Percentiles rank a stretch among this genome's conserved stretches.
Conservation (phyloP, 768 basidiomycete genomes). For the Collybiopsis luxurians region DNA sequence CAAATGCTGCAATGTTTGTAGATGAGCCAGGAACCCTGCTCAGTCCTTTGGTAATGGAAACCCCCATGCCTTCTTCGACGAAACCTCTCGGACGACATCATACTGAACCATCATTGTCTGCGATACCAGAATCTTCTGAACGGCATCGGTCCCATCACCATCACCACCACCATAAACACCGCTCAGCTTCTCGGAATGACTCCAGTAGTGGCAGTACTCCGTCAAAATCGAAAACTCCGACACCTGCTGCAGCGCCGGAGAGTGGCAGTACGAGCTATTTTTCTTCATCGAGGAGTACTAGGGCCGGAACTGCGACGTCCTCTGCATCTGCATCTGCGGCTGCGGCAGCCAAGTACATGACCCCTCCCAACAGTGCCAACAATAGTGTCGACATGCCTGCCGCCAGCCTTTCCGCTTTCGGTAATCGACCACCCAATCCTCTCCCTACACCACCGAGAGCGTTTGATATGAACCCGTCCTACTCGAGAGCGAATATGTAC, state of each 20-base stretch:
- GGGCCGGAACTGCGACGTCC: not conserved
- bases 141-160: constrained; percentile 36
- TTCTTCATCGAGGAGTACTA: not conserved
- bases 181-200: constrained; percentile 8
- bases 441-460: constrained; percentile 5
- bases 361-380: constrained; percentile 9
- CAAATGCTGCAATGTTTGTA: constrained; percentile 22
- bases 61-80: constrained; percentile 25
- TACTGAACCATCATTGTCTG: constrained; percentile 27
- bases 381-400: too few relatives aligned
- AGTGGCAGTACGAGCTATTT: not conserved
- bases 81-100: constrained; percentile 26
- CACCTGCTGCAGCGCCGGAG: not conserved
- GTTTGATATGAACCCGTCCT: not conserved
- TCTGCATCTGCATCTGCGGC: constrained; percentile 9
- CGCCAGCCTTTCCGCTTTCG: not conserved
- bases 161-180: constrained; percentile 1
- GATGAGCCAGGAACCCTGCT: constrained; percentile 46
- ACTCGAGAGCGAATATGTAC: not conserved
- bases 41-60: constrained; percentile 42
- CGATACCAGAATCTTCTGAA: not conserved
- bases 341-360: not conserved
- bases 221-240: constrained; percentile 3
- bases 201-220: constrained; percentile 12
- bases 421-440: constrained; percentile 2